Base-by-base conservation (phyloP, 768 basidiomycete species). In the Gautieria morchelliformis region DNA sequence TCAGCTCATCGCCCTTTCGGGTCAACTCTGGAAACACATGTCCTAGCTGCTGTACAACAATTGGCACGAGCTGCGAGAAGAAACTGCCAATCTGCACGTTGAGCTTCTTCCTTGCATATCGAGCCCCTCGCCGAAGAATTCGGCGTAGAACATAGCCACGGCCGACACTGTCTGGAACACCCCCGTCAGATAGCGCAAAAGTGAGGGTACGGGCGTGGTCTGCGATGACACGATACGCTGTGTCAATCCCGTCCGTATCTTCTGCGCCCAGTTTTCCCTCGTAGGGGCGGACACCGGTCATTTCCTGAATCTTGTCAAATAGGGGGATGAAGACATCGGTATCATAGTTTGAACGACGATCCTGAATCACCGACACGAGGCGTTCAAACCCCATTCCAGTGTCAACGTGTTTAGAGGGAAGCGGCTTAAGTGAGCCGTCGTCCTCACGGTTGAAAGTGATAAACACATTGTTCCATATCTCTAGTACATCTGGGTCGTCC, bases 401-500 rank as follows among this genome's bases (percentile, higher is more conserved):
- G 68, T 99, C 96, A 61, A 99, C 89, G 64, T 99, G 96, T 71
- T 93, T 93, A 33, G 85, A 82, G 24, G 96, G 96, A 14, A 99
- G 79, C 1, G 80, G 59, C 53, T 80, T 83, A 15, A 99, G 79
- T 19, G 84, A 82, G 41, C 89, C 87, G 58, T 94, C 89, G 45
- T 83, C 80, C 70, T 98, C 95, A 48, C 96, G 89, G 69, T 99
- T 98, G 76, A 89, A 99, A 66, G 97, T 94, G 67, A 99, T 98
- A 69, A 97, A 99, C 57, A 99, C 96, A 68, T 96, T 97, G 75
- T 99, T 99, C 96, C 96, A 99, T 63, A 99, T 94, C 71, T 95
- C 93, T 58, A 99, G 79, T 8, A 99, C 96, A 61, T 94, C 85
- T 1, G 96, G 93, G 67, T 98, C 96, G 68, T 99, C 96, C 63